A percentile compares a stretch with the other conserved stretches of the same genome.
Evolutionary conservation across 495 filamentous ascomycete species (phyloP).

Genomic region (Aspergillus haitiensis): DNA sequence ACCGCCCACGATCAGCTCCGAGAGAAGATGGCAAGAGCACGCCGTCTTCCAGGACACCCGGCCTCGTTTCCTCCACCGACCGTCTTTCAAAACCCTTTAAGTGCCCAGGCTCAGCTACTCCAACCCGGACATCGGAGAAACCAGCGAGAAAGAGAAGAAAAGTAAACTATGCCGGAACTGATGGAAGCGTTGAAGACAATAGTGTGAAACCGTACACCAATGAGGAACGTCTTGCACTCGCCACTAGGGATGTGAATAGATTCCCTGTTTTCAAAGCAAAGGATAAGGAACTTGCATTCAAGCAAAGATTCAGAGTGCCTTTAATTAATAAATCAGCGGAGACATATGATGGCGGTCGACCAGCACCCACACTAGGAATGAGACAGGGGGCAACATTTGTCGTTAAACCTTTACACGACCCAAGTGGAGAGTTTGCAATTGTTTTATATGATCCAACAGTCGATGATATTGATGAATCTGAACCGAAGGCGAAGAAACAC

Average conservation of each 20-base stretch:
- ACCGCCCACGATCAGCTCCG: conserved; percentile 40
- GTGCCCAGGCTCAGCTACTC: conserved; percentile 80
- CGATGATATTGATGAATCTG: conserved; percentile 70
- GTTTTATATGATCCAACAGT: conserved; percentile 94
- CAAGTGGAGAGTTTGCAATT: conserved; percentile 93
- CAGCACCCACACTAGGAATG: conserved; percentile 84
- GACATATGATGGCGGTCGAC: conserved; percentile 72
- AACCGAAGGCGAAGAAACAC: conserved; percentile 51
- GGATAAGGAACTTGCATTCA: conserved; percentile 80
- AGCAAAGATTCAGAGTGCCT: conserved; percentile 80
- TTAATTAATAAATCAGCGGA: conserved; percentile 75
- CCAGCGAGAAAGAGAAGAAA: conserved; percentile 84
- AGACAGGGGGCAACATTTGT: conserved; percentile 81
- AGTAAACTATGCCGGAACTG: conserved; percentile 84
- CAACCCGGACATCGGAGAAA: conserved; percentile 70
- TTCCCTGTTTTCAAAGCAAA: conserved; percentile 89
- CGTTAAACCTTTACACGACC: conserved; percentile 90
- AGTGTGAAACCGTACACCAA: conserved; percentile 83
- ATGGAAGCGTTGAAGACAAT: conserved; percentile 63
- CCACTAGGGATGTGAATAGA: conserved; percentile 82
- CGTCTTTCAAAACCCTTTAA: conserved; percentile 84
- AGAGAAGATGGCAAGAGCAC: conserved; percentile 39
- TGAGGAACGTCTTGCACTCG: conserved; percentile 81
- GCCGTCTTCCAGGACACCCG: conserved; percentile 34
- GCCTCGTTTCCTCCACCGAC: conserved; percentile 53